Conservation (phyloP, 805 yeast species). For the Wickerhamomyces tratensis region DNA sequence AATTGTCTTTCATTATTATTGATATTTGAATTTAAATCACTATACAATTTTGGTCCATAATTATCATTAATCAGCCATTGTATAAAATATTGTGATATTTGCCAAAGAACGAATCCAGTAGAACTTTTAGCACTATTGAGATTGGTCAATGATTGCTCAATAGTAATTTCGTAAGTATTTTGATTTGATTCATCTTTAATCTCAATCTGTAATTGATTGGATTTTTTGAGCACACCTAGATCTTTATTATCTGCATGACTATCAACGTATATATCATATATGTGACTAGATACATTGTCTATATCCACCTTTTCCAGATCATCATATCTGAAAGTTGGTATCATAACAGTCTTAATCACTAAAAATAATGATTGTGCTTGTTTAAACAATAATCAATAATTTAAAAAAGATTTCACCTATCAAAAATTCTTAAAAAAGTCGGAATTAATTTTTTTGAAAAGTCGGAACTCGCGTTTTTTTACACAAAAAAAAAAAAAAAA, state of each 20-base stretch:
- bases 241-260: constrained; percentile 4
- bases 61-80: constrained; percentile 37
- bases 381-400: not conserved
- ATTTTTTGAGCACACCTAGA: constrained; percentile 16
- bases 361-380: too few species aligned
- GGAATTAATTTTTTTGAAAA: too few species aligned
- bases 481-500: too few species aligned
- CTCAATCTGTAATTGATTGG: constrained; percentile 15
- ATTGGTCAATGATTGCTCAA: constrained; percentile 24
- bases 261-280: constrained; percentile 10
- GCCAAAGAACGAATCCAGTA: constrained; percentile 63
- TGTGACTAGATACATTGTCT: constrained; percentile 9
- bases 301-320: constrained; percentile 6
- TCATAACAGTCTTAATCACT: too few species aligned
- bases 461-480: too few species aligned
- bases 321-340: too few species aligned
- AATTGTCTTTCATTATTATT: not conserved
- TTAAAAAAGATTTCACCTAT: not conserved
- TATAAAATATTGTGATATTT: constrained; percentile 34
- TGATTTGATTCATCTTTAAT: constrained; percentile 1
- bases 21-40: too few species aligned
- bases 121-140: constrained; percentile 28
- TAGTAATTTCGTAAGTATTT: constrained; percentile 11
- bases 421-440: too few species aligned
- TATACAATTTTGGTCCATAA: too few species aligned